Evolutionary conservation across 208 protist genomes (phyloP).

Genomic region (Trichomonas tenax): DNA sequence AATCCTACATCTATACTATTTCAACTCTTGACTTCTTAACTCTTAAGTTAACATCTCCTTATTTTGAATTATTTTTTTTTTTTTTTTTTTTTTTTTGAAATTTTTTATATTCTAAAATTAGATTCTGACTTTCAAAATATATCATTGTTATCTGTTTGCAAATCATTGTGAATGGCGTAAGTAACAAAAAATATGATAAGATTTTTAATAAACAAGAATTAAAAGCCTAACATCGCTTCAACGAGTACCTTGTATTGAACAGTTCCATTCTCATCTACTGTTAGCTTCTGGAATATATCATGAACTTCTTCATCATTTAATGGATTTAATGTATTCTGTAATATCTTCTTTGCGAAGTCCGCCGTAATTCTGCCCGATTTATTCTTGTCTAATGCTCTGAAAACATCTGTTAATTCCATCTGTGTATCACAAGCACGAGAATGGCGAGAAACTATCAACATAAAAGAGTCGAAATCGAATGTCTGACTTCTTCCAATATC

Average conservation of each 20-base stretch:
- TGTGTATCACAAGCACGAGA: background rate
- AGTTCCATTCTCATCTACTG: background rate
- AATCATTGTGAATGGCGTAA: no score
- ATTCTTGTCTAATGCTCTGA: conserved; percentile 55
- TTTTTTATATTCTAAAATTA: no score
- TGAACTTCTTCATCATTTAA: conserved; percentile 52
- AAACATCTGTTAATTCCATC: conserved; percentile 33
- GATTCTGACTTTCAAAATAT: no score
- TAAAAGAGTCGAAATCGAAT: background rate
- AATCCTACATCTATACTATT: no score
- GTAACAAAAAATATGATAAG: no score
- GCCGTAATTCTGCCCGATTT: conserved; percentile 53
- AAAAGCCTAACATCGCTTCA: background rate
- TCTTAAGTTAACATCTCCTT: no score
- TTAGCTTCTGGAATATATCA: conserved; percentile 34
- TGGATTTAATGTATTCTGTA: conserved; percentile 52
- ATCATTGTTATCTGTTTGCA: no score
- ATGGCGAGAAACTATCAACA: background rate
- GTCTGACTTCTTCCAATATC: background rate
- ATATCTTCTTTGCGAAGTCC: conserved; percentile 49
- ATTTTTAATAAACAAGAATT: background rate
- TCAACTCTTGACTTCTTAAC: no score
- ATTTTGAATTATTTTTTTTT: no score
- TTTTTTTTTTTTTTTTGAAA: no score
- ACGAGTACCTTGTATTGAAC: background rate